A percentile compares a stretch with the other conserved stretches of the same genome.
phyloP scores from a whole-genome alignment of 768 basidiomycete species.

The Arthromyces matolae region DNA sequence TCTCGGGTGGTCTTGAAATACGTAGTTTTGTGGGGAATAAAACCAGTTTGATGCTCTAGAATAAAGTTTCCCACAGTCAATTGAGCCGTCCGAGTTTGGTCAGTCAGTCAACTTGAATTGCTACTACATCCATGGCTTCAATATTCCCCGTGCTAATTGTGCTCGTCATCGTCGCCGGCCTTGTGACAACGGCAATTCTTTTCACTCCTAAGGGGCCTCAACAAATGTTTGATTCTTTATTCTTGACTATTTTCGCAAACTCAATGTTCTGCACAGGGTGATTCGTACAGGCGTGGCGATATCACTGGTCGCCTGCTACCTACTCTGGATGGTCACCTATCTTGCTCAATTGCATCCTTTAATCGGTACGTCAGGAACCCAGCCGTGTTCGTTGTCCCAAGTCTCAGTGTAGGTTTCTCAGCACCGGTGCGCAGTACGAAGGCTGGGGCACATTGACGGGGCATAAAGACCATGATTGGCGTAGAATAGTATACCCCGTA shows the following conservation, averaged over 20 bases:
- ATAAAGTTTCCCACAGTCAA: conserved; percentile 5
- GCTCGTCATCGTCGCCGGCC: conserved; percentile 57
- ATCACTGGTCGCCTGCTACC: conserved; percentile 78
- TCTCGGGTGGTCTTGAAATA: no score
- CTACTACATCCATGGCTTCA: conserved; percentile 51
- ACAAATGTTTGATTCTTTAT: conserved; percentile 78
- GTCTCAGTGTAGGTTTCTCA: not conserved
- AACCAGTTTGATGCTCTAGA: no score
- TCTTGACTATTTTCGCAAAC: not conserved
- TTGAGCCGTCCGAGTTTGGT: not conserved
- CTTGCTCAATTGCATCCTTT: conserved; percentile 91
- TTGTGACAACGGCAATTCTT: conserved; percentile 64
- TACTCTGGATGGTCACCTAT: conserved; percentile 98
- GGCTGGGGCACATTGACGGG: conserved; percentile 3
- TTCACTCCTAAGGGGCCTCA: conserved; percentile 83
- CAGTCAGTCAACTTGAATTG: not conserved
- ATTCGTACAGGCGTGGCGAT: conserved; percentile 80
- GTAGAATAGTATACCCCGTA: conserved; percentile 34
- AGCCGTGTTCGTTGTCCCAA: not conserved
- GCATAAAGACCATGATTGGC: not conserved
- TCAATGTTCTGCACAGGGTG: conserved; percentile 47
- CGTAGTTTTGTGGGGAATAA: no score
- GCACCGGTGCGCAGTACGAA: conserved; percentile 15
- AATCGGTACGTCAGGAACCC: conserved; percentile 55
- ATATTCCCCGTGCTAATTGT: conserved; percentile 66